phyloP scores from a whole-genome alignment of 495 filamentous ascomycete genomes.

The Penicillium ucsense region DNA sequence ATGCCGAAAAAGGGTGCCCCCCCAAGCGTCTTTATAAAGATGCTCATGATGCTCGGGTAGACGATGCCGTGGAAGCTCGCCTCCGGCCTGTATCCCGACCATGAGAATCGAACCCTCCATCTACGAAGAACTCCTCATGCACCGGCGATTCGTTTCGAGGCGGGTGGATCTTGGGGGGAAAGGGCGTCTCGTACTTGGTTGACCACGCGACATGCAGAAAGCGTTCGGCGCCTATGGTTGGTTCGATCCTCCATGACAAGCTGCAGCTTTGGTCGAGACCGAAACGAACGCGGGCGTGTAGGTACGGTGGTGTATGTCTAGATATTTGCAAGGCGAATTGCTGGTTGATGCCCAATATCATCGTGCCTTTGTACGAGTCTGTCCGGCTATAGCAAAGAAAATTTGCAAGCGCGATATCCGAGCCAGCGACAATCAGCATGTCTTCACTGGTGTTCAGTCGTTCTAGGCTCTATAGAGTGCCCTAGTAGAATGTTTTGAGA shows the following conservation, averaged over 20 bases:
- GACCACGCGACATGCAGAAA: constrained; percentile 15
- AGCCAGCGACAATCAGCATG: no score
- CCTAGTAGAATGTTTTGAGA: no score
- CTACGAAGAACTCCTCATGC: constrained; percentile 13
- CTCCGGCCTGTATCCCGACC: not conserved
- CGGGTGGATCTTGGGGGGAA: constrained; percentile 11
- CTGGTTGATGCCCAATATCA: no score
- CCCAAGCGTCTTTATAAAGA: constrained; percentile 6
- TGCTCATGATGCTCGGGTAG: no score
- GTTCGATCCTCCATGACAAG: constrained; percentile 3
- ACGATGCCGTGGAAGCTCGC: no score
- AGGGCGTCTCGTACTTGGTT: constrained; percentile 13
- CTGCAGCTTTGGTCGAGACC: constrained; percentile 18
- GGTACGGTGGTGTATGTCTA: constrained; percentile 7
- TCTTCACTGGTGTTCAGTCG: no score
- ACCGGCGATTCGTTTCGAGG: constrained; percentile 4
- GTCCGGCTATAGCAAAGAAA: no score
- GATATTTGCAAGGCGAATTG: no score
- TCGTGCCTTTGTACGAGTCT: no score
- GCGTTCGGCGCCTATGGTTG: constrained; percentile 7
- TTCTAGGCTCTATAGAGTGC: no score
- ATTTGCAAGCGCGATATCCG: no score
- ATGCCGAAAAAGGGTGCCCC: not conserved
- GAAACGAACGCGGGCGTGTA: constrained; percentile 5
- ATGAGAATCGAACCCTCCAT: constrained; percentile 5